Percentiles rank a stretch among this genome's conserved stretches.
phyloP scores from a whole-genome alignment of 768 basidiomycete species.

The Mycena pura region DNA sequence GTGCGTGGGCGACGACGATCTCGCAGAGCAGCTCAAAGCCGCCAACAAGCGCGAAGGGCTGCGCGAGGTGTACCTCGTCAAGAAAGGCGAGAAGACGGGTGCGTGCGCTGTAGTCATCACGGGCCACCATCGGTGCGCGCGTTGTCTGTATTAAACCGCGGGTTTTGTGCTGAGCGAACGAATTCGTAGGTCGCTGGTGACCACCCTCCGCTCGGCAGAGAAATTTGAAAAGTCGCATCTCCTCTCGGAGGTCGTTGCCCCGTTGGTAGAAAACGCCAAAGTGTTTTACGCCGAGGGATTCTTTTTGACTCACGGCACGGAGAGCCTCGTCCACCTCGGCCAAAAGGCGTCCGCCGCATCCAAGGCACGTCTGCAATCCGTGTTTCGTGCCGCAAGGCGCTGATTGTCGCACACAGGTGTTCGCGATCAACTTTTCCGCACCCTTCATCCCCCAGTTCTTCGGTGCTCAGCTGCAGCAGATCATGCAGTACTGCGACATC shows the following conservation, averaged over 20 bases:
- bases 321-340: constrained; percentile 73
- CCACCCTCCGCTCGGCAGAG: constrained; percentile 89
- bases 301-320: constrained; percentile 93
- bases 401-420: constrained; percentile 57
- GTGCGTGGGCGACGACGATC: constrained; percentile 91
- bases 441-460: constrained; percentile 98
- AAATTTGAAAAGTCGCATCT: constrained; percentile 86
- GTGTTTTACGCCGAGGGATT: constrained; percentile 95
- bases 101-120: constrained; percentile 97
- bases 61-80: constrained; percentile 86
- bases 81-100: constrained; percentile 87
- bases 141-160: not conserved
- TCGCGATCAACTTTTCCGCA: constrained; percentile 92
- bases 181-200: constrained; percentile 81
- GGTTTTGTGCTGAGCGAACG: not conserved
- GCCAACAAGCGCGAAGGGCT: constrained; percentile 95
- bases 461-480: constrained; percentile 75
- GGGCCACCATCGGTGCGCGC: constrained; percentile 83
- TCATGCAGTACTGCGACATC: constrained; percentile 87
- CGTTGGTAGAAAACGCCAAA: constrained; percentile 80
- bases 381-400: not conserved
- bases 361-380: constrained; percentile 59
- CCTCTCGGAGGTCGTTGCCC: constrained; percentile 73
- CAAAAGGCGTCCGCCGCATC: constrained; percentile 75
- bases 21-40: constrained; percentile 84